Percentiles rank a stretch among this genome's conserved stretches.
Conservation (phyloP, 1,284 basidiomycete species). For the Pterula multifida region DNA sequence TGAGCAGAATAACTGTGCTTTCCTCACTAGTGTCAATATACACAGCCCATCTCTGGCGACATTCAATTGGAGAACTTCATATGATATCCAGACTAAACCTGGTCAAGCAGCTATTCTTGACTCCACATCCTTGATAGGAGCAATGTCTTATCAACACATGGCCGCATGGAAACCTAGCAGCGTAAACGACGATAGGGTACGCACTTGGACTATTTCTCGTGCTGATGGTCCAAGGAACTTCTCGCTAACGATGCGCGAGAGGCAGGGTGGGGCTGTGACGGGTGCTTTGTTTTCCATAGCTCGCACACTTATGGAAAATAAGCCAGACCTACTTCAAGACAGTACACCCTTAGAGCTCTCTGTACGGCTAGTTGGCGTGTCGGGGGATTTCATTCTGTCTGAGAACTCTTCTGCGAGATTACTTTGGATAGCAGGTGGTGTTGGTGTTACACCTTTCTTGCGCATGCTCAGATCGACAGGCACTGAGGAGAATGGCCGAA, state of each 20-base stretch:
- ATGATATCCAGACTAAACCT: constrained; percentile 26
- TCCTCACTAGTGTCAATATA: constrained; percentile 25
- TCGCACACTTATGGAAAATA: constrained; percentile 22
- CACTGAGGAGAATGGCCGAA: constrained; percentile 8
- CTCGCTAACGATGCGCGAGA: constrained; percentile 38
- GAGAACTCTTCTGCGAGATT: constrained; percentile 14
- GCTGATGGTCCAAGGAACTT: constrained; percentile 17
- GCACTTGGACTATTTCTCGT: constrained; percentile 52
- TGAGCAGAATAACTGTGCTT: constrained; percentile 19
- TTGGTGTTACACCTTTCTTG: constrained; percentile 48
- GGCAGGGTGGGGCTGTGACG: constrained; percentile 40
- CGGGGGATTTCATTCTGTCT: constrained; percentile 26
- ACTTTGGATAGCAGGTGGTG: constrained; percentile 45
- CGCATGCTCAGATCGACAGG: constrained; percentile 29
- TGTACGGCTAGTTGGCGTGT: constrained; percentile 26
- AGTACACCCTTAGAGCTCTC: constrained; percentile 21
- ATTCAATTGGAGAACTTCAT: constrained; percentile 35
- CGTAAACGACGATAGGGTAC: constrained; percentile 51
- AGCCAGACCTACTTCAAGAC: constrained; percentile 28
- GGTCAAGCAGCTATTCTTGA: constrained; percentile 48
- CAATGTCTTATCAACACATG: constrained; percentile 37
- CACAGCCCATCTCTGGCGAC: constrained; percentile 40
- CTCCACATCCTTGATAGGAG: constrained; percentile 36
- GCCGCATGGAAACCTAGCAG: constrained; percentile 28
- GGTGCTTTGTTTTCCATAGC: constrained; percentile 37